Percentiles rank a stretch among this genome's conserved stretches.
Conservation (phyloP, 1,139 yeast genomes). For the Suhomyces chickasaworum region DNA sequence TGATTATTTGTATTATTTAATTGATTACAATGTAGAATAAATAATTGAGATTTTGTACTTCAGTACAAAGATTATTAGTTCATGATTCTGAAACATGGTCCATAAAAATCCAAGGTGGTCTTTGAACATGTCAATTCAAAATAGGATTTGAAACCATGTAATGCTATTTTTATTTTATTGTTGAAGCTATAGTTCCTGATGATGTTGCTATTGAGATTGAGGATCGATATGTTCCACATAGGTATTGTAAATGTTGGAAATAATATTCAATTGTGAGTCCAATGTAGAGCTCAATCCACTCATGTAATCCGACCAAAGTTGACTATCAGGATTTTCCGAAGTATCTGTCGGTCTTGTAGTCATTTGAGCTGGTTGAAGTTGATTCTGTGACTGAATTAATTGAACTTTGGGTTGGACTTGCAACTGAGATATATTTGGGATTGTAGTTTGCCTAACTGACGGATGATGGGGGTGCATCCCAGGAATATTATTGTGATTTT, state of each 20-base stretch:
- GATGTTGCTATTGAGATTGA: neutral
- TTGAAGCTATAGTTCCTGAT: neutral
- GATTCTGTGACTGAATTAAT: neutral
- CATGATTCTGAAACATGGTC: neutral
- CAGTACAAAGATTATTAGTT: too few relatives aligned
- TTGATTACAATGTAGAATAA: too few relatives aligned
- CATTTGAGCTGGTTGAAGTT: neutral
- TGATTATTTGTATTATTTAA: too few relatives aligned
- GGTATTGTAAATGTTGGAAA: slow-evolving; percentile 1
- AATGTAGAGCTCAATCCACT: slow-evolving; percentile 4
- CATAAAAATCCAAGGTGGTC: neutral
- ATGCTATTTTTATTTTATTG: neutral
- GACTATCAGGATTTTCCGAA: slow-evolving; percentile 2
- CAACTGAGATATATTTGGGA: neutral
- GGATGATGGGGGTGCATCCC: neutral
- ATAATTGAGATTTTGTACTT: too few relatives aligned
- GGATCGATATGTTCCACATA: neutral
- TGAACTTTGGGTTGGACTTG: neutral
- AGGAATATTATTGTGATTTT: neutral
- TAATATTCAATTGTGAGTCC: slow-evolving; percentile 7
- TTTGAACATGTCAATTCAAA: too few relatives aligned
- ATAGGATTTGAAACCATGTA: too few relatives aligned
- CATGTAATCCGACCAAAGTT: slow-evolving; percentile 10
- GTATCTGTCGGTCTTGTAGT: neutral
- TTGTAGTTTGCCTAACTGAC: neutral